Evolutionary conservation across 192 early-diverging fungal species (phyloP), one percentile per base, ranked within the genome.

Genomic region (Rhizophagus prolifer): DNA sequence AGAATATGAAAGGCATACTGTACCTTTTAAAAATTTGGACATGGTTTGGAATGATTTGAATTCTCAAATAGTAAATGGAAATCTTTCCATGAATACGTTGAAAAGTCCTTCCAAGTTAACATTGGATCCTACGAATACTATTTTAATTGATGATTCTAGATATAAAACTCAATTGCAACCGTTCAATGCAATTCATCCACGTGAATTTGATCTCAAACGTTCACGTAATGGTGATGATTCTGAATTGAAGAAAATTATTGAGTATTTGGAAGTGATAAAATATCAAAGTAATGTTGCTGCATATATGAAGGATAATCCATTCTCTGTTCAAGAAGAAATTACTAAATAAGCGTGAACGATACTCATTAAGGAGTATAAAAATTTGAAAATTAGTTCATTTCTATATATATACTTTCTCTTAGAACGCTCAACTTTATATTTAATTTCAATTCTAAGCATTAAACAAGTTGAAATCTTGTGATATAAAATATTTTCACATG

Each of bases 1-100:
- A 7, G 82, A 89, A 25, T 87, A 78, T 66, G 21, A 75, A 25
- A 75, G 74, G 8, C 85, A 88, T 47, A 79, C 75, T 0, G 14
- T 81, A 44, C 86, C 90, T 0, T 79, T 91, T n/a, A 93, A 93
- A 74, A 85, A 93, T 59, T 80, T 93, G 21, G 76, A 80, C 7
- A 72, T 78, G 14, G 86, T 93, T 14, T 87, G 87, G 82, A 71
- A 82, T 5, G 79, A 81, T 8, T 86, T 82, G 14, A 84, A 80
- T 74, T 81, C 9, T n/a, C 59, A 14, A 4, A 54, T 16, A n/a
- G 64, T 4, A 16, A 62, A 23, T 19, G 19, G 12, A 19, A 54
- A 44, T 12, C 41, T 60, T 60, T 60, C 19, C 8, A 60, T 9
- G 59, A 6, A 21, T 25, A 21, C 14, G 6, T 23, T 23, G 23